These are phyloP conservation scores for Posidonia australis DNA, from an alignment of 106 monocot genomes.

Conservation along the genomic window DNA sequence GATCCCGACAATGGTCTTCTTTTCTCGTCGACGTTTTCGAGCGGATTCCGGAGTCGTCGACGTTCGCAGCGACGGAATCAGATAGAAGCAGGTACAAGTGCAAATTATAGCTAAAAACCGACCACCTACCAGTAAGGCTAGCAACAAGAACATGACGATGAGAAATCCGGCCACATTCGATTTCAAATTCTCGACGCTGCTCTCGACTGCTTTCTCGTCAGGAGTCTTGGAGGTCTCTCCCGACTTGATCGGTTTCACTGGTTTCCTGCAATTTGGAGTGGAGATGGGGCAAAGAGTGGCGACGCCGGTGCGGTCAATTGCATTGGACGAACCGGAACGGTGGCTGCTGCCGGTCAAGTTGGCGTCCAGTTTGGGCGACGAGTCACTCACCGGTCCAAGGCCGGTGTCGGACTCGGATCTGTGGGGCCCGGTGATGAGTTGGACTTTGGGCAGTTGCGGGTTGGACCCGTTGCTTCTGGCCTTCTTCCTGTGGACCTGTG, in stretches of 20 bases:
- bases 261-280: neutral
- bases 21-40: neutral
- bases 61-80: neutral
- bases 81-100: conserved; percentile 13
- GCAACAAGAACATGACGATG: neutral
- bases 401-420: neutral
- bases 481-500: neutral
- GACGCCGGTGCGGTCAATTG: no score
- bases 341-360: neutral
- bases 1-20: neutral
- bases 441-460: neutral
- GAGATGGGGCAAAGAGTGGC: neutral
- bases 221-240: neutral
- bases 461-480: neutral
- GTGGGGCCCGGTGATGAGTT: neutral
- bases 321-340: neutral
- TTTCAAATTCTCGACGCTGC: neutral
- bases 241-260: neutral
- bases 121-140: conserved; percentile 10
- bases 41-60: no score
- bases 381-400: neutral
- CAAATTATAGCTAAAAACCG: conserved; percentile 17
- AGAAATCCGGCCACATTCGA: neutral
- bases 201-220: neutral
- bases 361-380: neutral